These are phyloP conservation scores for Pseudogymnoascus sp. DNA, from an alignment of 2,329 filamentous ascomycete species.

Conservation along the genomic window DNA sequence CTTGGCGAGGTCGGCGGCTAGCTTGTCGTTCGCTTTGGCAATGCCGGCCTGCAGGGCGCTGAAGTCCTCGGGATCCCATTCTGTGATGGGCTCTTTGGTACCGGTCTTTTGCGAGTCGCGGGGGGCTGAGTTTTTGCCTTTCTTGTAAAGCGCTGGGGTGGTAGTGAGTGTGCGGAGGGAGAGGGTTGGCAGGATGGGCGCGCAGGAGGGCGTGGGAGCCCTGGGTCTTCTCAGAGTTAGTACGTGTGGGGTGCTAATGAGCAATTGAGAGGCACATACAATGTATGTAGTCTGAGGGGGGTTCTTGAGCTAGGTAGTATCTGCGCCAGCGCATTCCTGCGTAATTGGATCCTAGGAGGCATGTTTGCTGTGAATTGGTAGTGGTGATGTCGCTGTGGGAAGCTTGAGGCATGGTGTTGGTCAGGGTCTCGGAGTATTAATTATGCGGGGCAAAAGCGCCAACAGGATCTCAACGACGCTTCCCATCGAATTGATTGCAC, in stretches of 20 bases:
- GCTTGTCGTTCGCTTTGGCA: slow-evolving; percentile 41
- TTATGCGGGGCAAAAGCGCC: neutral
- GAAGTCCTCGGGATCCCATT: slow-evolving; percentile 50
- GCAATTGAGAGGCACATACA: neutral
- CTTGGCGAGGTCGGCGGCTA: slow-evolving; percentile 54
- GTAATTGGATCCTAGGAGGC: neutral
- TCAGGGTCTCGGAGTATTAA: slow-evolving; percentile 1
- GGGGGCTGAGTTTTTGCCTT: slow-evolving; percentile 7
- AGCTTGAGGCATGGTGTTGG: neutral
- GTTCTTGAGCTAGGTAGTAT: neutral
- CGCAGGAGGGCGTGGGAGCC: neutral
- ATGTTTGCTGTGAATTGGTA: slow-evolving; percentile 5
- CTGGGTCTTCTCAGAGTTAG: neutral
- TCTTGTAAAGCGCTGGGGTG: slow-evolving; percentile 4
- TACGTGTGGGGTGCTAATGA: neutral
- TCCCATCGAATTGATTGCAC: neutral
- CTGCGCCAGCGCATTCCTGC: slow-evolving; percentile 4
- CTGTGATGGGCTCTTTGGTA: neutral
- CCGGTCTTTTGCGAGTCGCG: slow-evolving; percentile 10
- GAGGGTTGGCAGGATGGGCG: neutral
- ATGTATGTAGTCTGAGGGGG: neutral
- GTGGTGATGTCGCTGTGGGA: neutral
- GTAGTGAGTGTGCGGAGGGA: neutral
- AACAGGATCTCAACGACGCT: neutral
- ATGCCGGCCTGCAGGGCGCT: slow-evolving; percentile 48